phyloP scores from a whole-genome alignment of 1,284 basidiomycete species.

The Cutaneotrichosporon cutaneum region DNA sequence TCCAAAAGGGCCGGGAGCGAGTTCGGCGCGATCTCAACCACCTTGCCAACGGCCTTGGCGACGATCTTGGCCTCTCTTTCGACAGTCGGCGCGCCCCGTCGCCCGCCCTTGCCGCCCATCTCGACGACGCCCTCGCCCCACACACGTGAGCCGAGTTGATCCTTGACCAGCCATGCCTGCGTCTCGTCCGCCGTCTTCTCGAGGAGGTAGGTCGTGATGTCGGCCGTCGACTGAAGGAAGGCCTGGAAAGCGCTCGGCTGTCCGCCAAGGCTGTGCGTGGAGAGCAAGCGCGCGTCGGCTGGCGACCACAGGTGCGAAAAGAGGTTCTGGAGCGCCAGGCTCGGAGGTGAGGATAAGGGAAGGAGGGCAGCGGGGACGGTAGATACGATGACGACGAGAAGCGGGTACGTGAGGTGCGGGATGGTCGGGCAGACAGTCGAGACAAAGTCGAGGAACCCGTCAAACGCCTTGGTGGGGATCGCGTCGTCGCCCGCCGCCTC shows the following conservation, averaged over 20 bases:
- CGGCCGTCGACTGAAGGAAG: slow-evolving; percentile 41
- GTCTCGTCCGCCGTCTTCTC: slow-evolving; percentile 28
- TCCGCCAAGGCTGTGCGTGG: slow-evolving; percentile 41
- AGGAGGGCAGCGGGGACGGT: slow-evolving; percentile 41
- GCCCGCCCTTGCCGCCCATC: slow-evolving; percentile 40
- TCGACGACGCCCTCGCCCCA: slow-evolving; percentile 47
- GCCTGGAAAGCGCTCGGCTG: slow-evolving; percentile 44
- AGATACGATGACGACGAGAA: slow-evolving; percentile 45
- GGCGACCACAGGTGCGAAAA: slow-evolving; percentile 50
- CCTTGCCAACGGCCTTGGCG: slow-evolving; percentile 29
- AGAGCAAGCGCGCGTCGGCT: slow-evolving; percentile 44
- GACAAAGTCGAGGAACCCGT: slow-evolving; percentile 53
- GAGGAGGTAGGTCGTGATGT: slow-evolving; percentile 36
- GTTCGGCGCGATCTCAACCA: slow-evolving; percentile 55
- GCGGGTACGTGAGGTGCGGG: slow-evolving; percentile 47
- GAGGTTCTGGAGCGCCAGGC: slow-evolving; percentile 35
- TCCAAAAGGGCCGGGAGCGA: slow-evolving; percentile 72
- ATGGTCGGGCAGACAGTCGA: slow-evolving; percentile 46
- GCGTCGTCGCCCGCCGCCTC: background rate
- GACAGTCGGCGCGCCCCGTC: slow-evolving; percentile 18
- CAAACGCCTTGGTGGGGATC: slow-evolving; percentile 56
- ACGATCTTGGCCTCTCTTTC: slow-evolving; percentile 41
- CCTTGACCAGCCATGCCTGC: slow-evolving; percentile 37
- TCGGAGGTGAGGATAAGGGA: slow-evolving; percentile 28
- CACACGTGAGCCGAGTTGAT: slow-evolving; percentile 35